Conservation (phyloP, 257 asterid genomes). For the Nicotiana tabacum region DNA sequence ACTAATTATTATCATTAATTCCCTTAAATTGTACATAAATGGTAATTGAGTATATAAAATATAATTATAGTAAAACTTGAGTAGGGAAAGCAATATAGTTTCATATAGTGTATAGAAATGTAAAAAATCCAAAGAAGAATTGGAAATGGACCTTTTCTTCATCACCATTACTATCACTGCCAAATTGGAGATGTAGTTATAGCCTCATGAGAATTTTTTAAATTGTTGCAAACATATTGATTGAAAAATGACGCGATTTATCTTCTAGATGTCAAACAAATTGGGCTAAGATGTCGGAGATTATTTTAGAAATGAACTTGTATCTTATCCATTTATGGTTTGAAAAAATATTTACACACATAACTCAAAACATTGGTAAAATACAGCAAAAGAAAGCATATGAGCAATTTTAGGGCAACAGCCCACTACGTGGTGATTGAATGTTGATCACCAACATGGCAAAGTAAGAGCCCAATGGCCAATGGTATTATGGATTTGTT, state of each 20-base stretch:
- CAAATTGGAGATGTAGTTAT: too few relatives aligned
- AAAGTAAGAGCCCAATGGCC: background rate
- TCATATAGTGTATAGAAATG: too few relatives aligned
- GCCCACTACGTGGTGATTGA: too few relatives aligned
- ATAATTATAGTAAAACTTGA: too few relatives aligned
- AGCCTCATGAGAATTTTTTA: background rate
- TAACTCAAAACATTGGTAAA: background rate
- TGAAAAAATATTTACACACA: background rate
- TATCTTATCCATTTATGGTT: background rate
- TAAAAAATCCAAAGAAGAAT: background rate
- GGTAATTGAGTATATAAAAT: too few relatives aligned
- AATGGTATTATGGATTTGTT: background rate
- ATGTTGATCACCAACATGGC: background rate
- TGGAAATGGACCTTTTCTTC: background rate
- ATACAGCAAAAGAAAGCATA: background rate
- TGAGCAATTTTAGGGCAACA: background rate
- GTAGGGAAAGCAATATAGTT: too few relatives aligned
- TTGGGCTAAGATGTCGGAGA: background rate
- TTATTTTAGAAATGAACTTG: background rate
- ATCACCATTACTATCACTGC: background rate
- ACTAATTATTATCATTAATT: too few relatives aligned
- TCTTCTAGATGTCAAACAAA: background rate
- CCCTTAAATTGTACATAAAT: too few relatives aligned
- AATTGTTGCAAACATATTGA: background rate
- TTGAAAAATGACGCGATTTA: background rate